Conservation (phyloP, 352 stramenopile species). For the Globisporangium abappressorium region DNA sequence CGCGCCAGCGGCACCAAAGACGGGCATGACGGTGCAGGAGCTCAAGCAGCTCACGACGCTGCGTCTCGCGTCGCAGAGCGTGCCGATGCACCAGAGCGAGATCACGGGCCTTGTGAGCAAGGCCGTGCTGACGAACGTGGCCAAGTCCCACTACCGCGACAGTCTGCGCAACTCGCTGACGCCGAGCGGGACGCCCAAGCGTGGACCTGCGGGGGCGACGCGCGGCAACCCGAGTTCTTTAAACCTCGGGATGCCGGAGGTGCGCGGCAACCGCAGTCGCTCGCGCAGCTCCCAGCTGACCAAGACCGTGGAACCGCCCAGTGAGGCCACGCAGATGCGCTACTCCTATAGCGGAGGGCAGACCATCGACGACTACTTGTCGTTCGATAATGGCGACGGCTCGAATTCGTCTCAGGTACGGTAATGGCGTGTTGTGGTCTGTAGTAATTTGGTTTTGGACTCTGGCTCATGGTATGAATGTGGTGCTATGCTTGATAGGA, state of each 20-base stretch:
- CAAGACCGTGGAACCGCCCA: conserved; percentile 30
- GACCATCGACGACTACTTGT: conserved; percentile 53
- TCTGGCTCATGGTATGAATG: background rate
- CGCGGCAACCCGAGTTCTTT: conserved; percentile 19
- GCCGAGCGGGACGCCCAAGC: conserved; percentile 48
- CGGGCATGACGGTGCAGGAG: conserved; percentile 83
- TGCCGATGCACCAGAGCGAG: conserved; percentile 55
- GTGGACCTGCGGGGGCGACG: conserved; percentile 10
- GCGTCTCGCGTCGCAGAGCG: conserved; percentile 70
- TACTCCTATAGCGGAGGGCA: conserved; percentile 65
- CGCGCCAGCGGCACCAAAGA: conserved; percentile 59
- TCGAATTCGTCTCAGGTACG: conserved; percentile 48
- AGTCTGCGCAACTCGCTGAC: conserved; percentile 55
- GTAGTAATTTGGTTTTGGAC: background rate
- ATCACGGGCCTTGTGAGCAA: conserved; percentile 75
- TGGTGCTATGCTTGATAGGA: conserved; percentile 19
- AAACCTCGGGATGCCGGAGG: conserved; percentile 28
- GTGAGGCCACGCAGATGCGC: conserved; percentile 41
- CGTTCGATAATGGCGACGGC: conserved; percentile 34
- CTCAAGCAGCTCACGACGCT: conserved; percentile 83
- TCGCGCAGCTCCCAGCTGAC: conserved; percentile 46
- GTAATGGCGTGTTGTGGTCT: background rate
- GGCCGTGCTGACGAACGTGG: conserved; percentile 65
- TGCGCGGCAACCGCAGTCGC: conserved; percentile 49
- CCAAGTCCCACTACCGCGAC: conserved; percentile 80